phyloP scores from a whole-genome alignment of 2,329 filamentous ascomycete genomes.

The Neocucurbitaria cava region DNA sequence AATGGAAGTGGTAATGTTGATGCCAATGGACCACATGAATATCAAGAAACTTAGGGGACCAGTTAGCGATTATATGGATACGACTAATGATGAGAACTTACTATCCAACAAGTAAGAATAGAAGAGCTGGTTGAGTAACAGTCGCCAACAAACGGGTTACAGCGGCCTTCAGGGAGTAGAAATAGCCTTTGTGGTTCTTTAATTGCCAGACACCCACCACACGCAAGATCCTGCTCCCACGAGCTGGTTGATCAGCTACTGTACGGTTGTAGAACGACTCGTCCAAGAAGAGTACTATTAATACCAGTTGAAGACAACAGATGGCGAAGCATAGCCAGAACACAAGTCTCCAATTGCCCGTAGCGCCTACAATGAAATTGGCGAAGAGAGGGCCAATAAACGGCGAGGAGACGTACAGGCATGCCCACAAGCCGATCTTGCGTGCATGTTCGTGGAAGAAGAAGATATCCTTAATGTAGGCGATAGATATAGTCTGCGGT shows the following conservation, averaged over 20 bases:
- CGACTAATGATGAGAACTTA: background rate
- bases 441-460: conserved; percentile 41
- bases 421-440: conserved; percentile 34
- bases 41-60: conserved; percentile 2
- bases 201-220: conserved; percentile 9
- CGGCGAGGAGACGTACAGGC: conserved; percentile 22
- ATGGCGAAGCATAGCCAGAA: conserved; percentile 13
- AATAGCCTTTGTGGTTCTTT: conserved; percentile 1
- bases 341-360: conserved; percentile 11
- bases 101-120: background rate
- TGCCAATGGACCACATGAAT: conserved; percentile 13
- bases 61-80: background rate
- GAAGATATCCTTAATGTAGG: conserved; percentile 41
- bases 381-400: conserved; percentile 31
- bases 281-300: conserved; percentile 1
- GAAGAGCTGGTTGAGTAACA: background rate
- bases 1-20: conserved; percentile 12
- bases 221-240: background rate
- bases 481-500: conserved; percentile 24
- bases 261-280: background rate
- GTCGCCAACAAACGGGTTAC: background rate
- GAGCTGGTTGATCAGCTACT: background rate
- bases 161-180: background rate
- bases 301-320: background rate
- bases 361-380: conserved; percentile 15